Evolutionary conservation across 106 monocot species (phyloP), one percentile per base, ranked within the genome.

Genomic region (Allium cepa): DNA sequence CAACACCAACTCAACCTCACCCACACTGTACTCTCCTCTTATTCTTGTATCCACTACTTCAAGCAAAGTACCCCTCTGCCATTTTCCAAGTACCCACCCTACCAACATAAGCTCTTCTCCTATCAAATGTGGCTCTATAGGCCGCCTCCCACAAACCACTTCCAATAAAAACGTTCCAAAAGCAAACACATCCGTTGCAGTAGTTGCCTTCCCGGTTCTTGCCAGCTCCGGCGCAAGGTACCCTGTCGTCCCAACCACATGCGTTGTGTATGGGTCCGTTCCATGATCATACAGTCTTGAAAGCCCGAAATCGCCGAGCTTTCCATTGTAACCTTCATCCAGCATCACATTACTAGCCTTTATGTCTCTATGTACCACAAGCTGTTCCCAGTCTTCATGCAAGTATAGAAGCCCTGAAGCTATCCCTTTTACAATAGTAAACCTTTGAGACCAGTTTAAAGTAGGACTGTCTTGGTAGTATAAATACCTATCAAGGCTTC

Each of bases 401-500:
- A 81, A 59, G 14, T 77, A 81, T 8, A 77, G 57, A 18, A 81
- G 76, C 8, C 81, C 76, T 6, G 60, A 56, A 17, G 81, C 72
- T 9, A 72, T 28, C 4, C 57, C 72, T 15, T 55, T 62, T 28
- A 72, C 7, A 46, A 72, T 72, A 10, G 28, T 57, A 62, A 49
- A 76, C 56, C 68, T 67, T 52, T 81, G 69, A 12, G 57, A 26
- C 94, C 94, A 94, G 10, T 79, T 66, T n/a, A 91, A 81, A 53
- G 68, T 48, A 9, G 46, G 15, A 15, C 60, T 60, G 53, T 26
- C 17, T 12, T 26, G 57, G 45, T 71, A 28, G 68, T 62, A 83
- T 7, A 87, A 77, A 57, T 45, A 67, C 17, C 59, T 70, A 66
- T 80, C 88, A 4, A 94, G 86, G 69, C 87, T 90, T 7, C 84